Conservation (phyloP, 352 stramenopile species). For the Globisporangium recalcitrans region DNA sequence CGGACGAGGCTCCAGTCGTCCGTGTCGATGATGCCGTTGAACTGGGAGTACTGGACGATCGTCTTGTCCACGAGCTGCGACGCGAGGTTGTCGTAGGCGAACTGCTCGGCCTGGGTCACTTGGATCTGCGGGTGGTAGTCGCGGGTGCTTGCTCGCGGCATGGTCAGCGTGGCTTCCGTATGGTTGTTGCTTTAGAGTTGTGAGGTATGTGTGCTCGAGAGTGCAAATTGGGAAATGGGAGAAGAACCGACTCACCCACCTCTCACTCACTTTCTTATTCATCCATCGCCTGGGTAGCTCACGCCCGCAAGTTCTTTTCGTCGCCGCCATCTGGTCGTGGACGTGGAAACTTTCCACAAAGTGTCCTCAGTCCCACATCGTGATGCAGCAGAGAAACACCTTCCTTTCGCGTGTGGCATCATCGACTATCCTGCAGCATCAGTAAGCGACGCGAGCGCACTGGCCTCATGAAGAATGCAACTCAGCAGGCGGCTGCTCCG, state of each 20-base stretch:
- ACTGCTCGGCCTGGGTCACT: conserved; percentile 7
- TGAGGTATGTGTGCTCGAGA: neutral
- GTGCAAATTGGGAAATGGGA: conserved; percentile 5
- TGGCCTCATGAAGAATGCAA: neutral
- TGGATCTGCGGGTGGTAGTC: conserved; percentile 3
- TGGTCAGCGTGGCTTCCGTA: neutral
- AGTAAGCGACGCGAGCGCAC: neutral
- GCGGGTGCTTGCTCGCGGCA: neutral
- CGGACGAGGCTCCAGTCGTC: conserved; percentile 11
- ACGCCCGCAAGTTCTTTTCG: neutral
- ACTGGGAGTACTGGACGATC: conserved; percentile 6
- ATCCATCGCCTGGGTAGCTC: neutral
- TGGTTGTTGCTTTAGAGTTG: too few species aligned
- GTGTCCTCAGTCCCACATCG: neutral
- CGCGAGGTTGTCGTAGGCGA: conserved; percentile 7
- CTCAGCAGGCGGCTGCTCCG: neutral
- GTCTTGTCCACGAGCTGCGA: neutral
- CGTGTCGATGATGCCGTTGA: conserved; percentile 9
- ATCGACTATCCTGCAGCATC: neutral
- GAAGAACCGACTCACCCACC: neutral
- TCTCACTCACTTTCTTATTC: neutral
- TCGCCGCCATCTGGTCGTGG: neutral
- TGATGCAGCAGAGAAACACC: neutral
- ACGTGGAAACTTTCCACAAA: neutral
- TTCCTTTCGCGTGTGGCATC: too few species aligned